Evolutionary conservation across 371 early-diverging fungal species (phyloP).

Genomic region (Mucor sp.): DNA sequence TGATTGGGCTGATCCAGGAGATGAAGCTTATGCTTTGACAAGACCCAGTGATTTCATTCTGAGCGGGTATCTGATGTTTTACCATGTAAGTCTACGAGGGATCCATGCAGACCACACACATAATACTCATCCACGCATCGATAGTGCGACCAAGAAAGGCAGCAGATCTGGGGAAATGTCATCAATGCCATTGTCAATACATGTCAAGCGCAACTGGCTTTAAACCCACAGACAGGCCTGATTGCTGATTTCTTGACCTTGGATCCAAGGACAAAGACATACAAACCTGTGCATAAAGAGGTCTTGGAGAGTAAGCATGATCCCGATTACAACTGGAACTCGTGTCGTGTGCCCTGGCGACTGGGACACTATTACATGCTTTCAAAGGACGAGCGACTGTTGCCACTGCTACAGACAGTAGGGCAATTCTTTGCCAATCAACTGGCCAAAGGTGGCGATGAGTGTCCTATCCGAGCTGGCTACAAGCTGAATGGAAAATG

Average conservation of each 20-base stretch:
- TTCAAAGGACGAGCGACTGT: slow-evolving; percentile 54
- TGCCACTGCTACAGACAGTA: slow-evolving; percentile 48
- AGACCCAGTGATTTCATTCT: slow-evolving; percentile 66
- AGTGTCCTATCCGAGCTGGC: slow-evolving; percentile 53
- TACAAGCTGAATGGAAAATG: slow-evolving; percentile 55
- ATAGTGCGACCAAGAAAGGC: slow-evolving; percentile 53
- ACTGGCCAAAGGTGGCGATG: slow-evolving; percentile 24
- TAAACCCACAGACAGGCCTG: slow-evolving; percentile 57
- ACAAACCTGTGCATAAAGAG: slow-evolving; percentile 48
- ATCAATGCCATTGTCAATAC: slow-evolving; percentile 50
- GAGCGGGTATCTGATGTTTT: slow-evolving; percentile 58
- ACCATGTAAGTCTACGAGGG: slow-evolving; percentile 33
- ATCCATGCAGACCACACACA: too few species aligned
- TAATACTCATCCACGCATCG: too few species aligned
- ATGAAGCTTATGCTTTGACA: slow-evolving; percentile 54
- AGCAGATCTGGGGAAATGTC: slow-evolving; percentile 54
- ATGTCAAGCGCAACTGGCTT: slow-evolving; percentile 39
- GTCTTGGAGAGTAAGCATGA: slow-evolving; percentile 55
- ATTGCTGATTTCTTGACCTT: slow-evolving; percentile 62
- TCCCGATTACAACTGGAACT: slow-evolving; percentile 56
- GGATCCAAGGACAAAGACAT: slow-evolving; percentile 33
- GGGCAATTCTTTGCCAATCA: slow-evolving; percentile 59
- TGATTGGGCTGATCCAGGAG: slow-evolving; percentile 65
- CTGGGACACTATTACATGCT: slow-evolving; percentile 59
- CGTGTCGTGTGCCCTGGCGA: slow-evolving; percentile 62